A percentile compares a stretch with the other conserved stretches of the same genome.
These are phyloP conservation scores for Stachybotrys chartarum DNA, from an alignment of 2,329 filamentous ascomycete species.

Conservation along the genomic window DNA sequence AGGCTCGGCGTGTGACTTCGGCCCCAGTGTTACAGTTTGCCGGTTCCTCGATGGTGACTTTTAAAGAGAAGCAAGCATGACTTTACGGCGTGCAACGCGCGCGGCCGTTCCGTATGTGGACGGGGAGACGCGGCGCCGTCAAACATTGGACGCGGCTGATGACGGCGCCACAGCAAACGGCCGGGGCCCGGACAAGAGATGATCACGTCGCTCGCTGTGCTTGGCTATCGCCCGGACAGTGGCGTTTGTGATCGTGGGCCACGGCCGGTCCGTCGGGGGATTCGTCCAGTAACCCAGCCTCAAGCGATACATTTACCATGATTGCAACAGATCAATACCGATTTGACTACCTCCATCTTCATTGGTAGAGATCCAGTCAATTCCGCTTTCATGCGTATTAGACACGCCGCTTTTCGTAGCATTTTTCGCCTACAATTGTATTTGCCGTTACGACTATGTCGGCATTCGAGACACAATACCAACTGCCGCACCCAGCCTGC, in stretches of 20 bases:
- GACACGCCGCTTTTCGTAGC: no score
- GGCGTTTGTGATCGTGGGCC: background rate
- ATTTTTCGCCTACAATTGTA: no score
- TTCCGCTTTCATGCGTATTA: no score
- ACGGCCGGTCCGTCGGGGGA: background rate
- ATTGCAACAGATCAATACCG: no score
- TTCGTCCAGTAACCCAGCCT: no score
- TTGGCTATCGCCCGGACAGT: background rate
- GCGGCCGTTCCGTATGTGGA: background rate
- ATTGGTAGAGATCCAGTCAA: no score
- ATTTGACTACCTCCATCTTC: no score
- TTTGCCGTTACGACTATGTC: no score
- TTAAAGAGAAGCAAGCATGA: background rate
- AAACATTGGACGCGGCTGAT: background rate
- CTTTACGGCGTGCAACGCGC: background rate
- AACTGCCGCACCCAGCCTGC: no score
- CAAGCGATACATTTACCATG: no score
- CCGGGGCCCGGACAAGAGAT: no score
- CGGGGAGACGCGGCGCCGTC: background rate
- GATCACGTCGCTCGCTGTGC: background rate
- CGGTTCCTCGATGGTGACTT: background rate
- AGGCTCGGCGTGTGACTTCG: background rate
- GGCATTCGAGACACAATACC: no score
- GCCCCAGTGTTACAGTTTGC: background rate
- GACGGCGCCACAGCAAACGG: background rate